Conservation (phyloP, 2,329 filamentous ascomycete genomes). For the Fusarium compactum region DNA sequence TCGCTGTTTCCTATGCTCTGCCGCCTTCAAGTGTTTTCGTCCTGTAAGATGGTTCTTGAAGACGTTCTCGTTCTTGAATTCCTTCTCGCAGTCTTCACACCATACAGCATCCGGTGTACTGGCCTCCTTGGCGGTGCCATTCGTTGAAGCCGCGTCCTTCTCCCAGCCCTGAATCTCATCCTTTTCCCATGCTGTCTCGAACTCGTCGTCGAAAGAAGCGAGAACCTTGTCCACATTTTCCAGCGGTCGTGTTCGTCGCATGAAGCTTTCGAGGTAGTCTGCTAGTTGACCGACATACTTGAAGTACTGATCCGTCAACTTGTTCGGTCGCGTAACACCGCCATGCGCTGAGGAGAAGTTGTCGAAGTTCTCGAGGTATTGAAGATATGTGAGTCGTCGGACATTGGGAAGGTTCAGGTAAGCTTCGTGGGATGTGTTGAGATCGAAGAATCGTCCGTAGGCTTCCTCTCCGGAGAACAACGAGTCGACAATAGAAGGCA, state of each 20-base stretch:
- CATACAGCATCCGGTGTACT: conserved; percentile 75
- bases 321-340: conserved; percentile 82
- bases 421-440: conserved; percentile 84
- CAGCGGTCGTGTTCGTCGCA: conserved; percentile 84
- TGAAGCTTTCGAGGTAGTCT: conserved; percentile 87
- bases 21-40: conserved; percentile 92
- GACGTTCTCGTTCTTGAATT: conserved; percentile 95
- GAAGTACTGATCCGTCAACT: conserved; percentile 93
- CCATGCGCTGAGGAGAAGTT: conserved; percentile 80
- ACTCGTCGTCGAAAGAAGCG: conserved; percentile 81
- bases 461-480: conserved; percentile 97
- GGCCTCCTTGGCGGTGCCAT: conserved; percentile 43
- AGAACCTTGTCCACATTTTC: conserved; percentile 88
- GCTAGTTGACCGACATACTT: conserved; percentile 85
- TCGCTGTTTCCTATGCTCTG: conserved; percentile 70
- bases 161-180: conserved; percentile 86
- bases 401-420: conserved; percentile 91
- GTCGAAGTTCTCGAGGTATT: conserved; percentile 94
- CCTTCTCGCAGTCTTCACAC: conserved; percentile 93
- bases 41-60: conserved; percentile 90
- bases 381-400: conserved; percentile 87
- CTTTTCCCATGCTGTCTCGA: conserved; percentile 83
- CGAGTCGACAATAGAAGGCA: conserved; percentile 79
- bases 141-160: conserved; percentile 61
- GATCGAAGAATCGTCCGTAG: conserved; percentile 91